Percentiles rank a stretch among this genome's conserved stretches.
phyloP scores from a whole-genome alignment of 1,139 yeast species.

The Hanseniaspora gamundiae region DNA sequence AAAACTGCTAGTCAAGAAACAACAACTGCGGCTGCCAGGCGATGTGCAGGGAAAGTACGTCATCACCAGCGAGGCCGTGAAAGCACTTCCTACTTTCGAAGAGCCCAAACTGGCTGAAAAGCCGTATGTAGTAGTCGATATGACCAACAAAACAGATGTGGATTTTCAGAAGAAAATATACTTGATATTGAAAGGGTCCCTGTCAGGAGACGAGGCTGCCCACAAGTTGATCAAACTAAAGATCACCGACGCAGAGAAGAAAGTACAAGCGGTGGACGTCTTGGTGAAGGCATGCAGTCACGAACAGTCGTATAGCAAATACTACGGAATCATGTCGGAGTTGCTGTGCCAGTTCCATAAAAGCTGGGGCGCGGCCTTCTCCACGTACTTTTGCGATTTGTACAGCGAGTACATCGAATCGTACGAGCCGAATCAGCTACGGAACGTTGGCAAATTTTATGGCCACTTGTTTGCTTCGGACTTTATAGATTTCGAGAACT shows the following conservation, averaged over 20 bases:
- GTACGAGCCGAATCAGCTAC: conserved; percentile 53
- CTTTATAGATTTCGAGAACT: conserved; percentile 50
- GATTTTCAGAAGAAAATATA: conserved; percentile 66
- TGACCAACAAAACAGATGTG: conserved; percentile 54
- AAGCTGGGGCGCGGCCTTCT: conserved; percentile 48
- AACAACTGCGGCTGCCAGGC: not conserved
- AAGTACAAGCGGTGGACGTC: conserved; percentile 53
- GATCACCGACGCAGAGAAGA: conserved; percentile 26
- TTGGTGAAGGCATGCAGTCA: conserved; percentile 75
- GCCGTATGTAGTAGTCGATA: conserved; percentile 37
- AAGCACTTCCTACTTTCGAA: not conserved
- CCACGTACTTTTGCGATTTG: conserved; percentile 39
- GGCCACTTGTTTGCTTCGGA: conserved; percentile 76
- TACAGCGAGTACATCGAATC: conserved; percentile 46
- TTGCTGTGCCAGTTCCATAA: conserved; percentile 40
- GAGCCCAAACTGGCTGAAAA: conserved; percentile 12
- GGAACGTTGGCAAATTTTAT: conserved; percentile 77
- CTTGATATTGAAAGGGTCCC: conserved; percentile 78
- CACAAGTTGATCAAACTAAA: conserved; percentile 59
- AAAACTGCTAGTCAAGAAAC: not conserved
- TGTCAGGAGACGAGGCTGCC: conserved; percentile 88
- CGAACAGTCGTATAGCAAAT: conserved; percentile 79
- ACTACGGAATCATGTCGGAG: conserved; percentile 70
- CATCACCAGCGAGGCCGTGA: conserved; percentile 4
- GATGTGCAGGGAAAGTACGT: not conserved